Percentiles rank a stretch among this genome's conserved stretches.
phyloP scores from a whole-genome alignment of 2,329 filamentous ascomycete species.

The Blastomyces gilchristii region DNA sequence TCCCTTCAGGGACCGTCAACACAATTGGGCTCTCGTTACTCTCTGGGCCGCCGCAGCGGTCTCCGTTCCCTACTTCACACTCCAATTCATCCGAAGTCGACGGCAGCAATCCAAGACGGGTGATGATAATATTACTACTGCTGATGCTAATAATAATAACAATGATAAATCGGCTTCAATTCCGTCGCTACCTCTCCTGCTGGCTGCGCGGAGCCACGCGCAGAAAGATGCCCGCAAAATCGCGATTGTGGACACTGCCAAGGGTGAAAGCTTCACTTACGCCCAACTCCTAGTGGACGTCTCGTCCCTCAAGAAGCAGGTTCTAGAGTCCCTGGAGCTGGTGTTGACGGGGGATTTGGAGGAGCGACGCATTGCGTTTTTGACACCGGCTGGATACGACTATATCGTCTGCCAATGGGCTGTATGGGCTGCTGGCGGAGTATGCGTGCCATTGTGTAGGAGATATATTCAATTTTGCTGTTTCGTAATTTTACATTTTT shows the following conservation, averaged over 20 bases:
- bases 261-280: conserved; percentile 32
- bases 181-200: conserved; percentile 33
- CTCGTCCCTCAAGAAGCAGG: conserved; percentile 26
- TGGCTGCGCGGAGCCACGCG: conserved; percentile 29
- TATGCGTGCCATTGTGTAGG: conserved; percentile 36
- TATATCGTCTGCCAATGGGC: conserved; percentile 37
- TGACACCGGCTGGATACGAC: conserved; percentile 34
- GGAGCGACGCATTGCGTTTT: conserved; percentile 32
- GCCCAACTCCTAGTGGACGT: conserved; percentile 33
- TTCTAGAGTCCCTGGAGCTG: conserved; percentile 26
- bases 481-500: too few species aligned
- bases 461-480: background rate
- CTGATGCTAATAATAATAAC: too few species aligned
- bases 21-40: conserved; percentile 1
- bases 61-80: conserved; percentile 6
- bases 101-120: background rate
- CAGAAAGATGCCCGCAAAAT: conserved; percentile 26
- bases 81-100: conserved; percentile 7
- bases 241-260: conserved; percentile 32
- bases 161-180: conserved; percentile 19
- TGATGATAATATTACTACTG: too few species aligned
- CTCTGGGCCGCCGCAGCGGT: background rate
- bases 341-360: conserved; percentile 23
- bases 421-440: conserved; percentile 36
- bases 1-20: conserved; percentile 1